These are phyloP conservation scores for Conringia planisiliqua DNA, from an alignment of 345 rosid species.

Conservation along the genomic window DNA sequence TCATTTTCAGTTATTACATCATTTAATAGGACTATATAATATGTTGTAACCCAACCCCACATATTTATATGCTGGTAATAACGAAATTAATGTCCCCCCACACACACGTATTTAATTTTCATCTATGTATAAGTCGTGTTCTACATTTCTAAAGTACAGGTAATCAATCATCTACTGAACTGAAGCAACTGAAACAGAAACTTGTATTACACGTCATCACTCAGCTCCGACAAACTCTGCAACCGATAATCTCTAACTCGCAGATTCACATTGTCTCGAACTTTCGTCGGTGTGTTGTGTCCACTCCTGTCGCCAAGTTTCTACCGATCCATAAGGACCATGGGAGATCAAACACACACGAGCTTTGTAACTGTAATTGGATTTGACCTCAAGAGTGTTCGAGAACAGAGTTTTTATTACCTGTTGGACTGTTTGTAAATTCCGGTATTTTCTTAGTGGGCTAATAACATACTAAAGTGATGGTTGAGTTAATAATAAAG, in stretches of 20 bases:
- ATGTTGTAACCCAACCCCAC: conserved; percentile 14
- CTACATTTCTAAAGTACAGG: not conserved
- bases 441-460: not conserved
- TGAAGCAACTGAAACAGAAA: not conserved
- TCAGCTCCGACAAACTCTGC: conserved; percentile 10
- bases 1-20: conserved; percentile 29
- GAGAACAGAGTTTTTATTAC: too few relatives aligned
- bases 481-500: not conserved
- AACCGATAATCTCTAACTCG: not conserved
- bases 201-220: conserved; percentile 13
- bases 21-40: not conserved
- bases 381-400: too few relatives aligned
- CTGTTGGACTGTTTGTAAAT: not conserved
- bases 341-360: not conserved
- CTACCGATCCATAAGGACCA: not conserved
- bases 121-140: conserved; percentile 1
- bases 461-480: not conserved
- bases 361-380: not conserved
- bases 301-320: not conserved
- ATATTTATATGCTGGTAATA: conserved; percentile 2
- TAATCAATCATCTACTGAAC: not conserved
- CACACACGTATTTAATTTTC: not conserved
- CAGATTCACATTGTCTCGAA: conserved; percentile 3
- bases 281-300: not conserved
- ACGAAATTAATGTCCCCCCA: not conserved